Percentiles rank a stretch among this genome's conserved stretches.
Conservation (phyloP, 495 filamentous ascomycete genomes). For the Bacidia gigantensis region DNA sequence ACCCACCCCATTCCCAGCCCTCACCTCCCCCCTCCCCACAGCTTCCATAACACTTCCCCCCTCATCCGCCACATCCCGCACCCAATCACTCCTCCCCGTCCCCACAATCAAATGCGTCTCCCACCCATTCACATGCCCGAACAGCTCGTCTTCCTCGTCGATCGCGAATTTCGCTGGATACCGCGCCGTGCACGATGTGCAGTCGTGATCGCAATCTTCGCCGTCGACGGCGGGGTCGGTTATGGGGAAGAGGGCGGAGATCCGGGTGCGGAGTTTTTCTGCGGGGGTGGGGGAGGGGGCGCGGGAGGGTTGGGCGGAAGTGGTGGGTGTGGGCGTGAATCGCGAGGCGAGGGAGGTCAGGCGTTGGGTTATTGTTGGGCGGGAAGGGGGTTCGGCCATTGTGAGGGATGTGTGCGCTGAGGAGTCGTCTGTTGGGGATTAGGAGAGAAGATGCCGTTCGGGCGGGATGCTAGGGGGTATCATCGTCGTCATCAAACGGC, state of each 20-base stretch:
- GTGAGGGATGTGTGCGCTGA: too few relatives aligned
- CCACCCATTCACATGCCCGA: conserved; percentile 80
- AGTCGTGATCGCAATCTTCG: conserved; percentile 83
- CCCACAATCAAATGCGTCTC: conserved; percentile 89
- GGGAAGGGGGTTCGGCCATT: too few relatives aligned
- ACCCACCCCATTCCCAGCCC: conserved; percentile 64
- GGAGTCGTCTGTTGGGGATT: too few relatives aligned
- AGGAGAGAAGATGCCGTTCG: too few relatives aligned
- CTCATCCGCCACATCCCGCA: conserved; percentile 79
- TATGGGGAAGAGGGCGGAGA: conserved; percentile 27
- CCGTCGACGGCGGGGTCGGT: conserved; percentile 60
- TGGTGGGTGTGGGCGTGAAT: not conserved
- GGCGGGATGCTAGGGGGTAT: too few relatives aligned
- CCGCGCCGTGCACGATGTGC: conserved; percentile 59
- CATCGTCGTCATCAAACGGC: too few relatives aligned
- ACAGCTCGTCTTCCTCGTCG: conserved; percentile 66
- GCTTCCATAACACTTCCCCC: conserved; percentile 93
- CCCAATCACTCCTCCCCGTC: conserved; percentile 92
- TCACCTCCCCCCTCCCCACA: conserved; percentile 44
- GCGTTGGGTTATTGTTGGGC: not conserved
- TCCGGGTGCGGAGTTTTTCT: conserved; percentile 22
- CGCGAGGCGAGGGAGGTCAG: not conserved
- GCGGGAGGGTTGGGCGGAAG: not conserved
- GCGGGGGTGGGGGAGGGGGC: not conserved
- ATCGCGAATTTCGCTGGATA: conserved; percentile 66